Percentiles rank a stretch among this genome's conserved stretches.
Evolutionary conservation across 1,139 yeast genomes (phyloP).

Genomic region (Lodderomyces margitis): DNA sequence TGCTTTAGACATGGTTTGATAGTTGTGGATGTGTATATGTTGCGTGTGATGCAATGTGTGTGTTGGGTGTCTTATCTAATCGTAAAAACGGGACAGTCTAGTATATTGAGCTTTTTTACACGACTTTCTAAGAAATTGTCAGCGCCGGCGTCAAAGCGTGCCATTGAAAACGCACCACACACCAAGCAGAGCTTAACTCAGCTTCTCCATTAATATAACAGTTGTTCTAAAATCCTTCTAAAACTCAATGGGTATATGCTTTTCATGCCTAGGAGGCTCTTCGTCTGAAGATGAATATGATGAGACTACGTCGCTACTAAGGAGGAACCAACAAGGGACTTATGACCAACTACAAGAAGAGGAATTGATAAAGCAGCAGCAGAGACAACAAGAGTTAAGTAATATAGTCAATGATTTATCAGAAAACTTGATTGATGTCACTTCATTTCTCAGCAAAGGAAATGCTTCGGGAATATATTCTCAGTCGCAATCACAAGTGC

Average conservation of each 20-base stretch:
- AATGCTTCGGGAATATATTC: neutral
- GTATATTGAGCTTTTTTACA: neutral
- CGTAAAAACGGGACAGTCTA: neutral
- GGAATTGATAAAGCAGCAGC: constrained; percentile 38
- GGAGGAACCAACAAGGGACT: constrained; percentile 23
- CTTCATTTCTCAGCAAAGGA: constrained; percentile 31
- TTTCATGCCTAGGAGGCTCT: constrained; percentile 43
- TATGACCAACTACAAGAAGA: constrained; percentile 43
- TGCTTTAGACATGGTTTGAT: constrained; percentile 28
- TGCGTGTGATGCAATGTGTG: no score
- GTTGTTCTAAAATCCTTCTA: neutral
- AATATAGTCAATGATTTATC: constrained; percentile 43
- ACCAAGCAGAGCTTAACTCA: no score
- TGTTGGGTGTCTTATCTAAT: neutral
- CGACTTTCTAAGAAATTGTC: neutral
- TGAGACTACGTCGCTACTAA: constrained; percentile 38
- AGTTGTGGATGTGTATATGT: neutral
- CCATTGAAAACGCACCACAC: no score
- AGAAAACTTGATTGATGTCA: constrained; percentile 45
- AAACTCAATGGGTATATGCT: constrained; percentile 43
- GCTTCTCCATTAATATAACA: no score
- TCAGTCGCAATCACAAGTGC: constrained; percentile 1
- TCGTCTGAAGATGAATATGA: constrained; percentile 40
- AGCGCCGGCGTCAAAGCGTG: neutral
- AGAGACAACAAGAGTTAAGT: constrained; percentile 43